Evolutionary conservation across 2,329 filamentous ascomycete genomes (phyloP), one percentile per base, ranked within the genome.

Genomic region (Aspergillus texensis): DNA sequence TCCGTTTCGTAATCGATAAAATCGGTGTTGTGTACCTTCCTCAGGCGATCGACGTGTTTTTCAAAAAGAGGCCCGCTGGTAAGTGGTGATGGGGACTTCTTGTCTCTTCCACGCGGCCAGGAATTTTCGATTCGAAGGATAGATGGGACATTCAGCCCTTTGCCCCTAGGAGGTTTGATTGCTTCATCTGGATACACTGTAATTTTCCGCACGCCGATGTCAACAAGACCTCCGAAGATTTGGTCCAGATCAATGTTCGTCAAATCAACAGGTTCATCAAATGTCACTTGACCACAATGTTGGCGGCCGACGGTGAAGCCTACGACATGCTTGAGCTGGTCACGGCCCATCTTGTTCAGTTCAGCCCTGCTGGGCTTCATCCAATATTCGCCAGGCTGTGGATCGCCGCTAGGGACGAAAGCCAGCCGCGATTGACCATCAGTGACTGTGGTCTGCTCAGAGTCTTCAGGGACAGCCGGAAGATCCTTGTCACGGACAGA

Each of bases 91-190:
- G 71, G 84, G 54, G 82, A 80, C 67, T 83, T 84, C 75, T 86
- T 87, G 67, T 88, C 86, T 59, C 82, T 80, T 74, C 86, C 86
- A 62, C 94, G 91, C 34, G 95, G 95, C 90, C 92, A 98, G 0
- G 94, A 97, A 74, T 98, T 94, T 75, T 95, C 90, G 12, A 99
- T 85, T n/a, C 86, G 88, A 67, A 99, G 94, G 43, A 87, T 89
- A 0, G 95, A 92, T 3, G 93, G 94, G 9, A 97, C 92, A 72
- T 99, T 99, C 67, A 99, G 84, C 6, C 93, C 94, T 73, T 93
- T 92, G 62, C 96, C 95, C 62, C 89, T 85, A 0, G 90, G 86
- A 19, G 95, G 94, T 79, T 97, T 99, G 74, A 89, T 88, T 6
- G 86, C 84, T 46, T 88, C 83, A 52, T 90, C 86, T 5, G 84